Percentiles rank a stretch among this genome's conserved stretches.
These are phyloP conservation scores for Ustulina deusta DNA, from an alignment of 2,329 filamentous ascomycete species.

Conservation along the genomic window DNA sequence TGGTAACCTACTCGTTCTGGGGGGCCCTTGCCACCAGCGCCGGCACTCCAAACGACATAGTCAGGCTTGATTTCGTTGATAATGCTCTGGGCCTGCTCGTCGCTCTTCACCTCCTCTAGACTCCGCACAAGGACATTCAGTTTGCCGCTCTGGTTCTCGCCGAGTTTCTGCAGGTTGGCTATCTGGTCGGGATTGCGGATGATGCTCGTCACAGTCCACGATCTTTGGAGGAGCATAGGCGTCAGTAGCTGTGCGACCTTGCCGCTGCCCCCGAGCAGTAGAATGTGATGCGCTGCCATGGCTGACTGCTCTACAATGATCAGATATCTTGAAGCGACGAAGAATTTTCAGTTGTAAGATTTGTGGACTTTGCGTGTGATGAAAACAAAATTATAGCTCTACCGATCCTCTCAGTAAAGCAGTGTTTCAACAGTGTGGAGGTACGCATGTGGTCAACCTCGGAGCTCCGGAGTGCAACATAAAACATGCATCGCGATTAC, in stretches of 20 bases:
- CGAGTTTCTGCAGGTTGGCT: conserved; percentile 71
- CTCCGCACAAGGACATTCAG: conserved; percentile 77
- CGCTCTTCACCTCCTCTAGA: conserved; percentile 76
- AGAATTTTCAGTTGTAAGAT: too few species aligned
- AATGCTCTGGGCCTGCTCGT: conserved; percentile 71
- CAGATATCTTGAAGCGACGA: not conserved
- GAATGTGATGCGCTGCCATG: conserved; percentile 61
- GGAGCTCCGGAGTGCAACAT: conserved; percentile 19
- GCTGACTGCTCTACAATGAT: not conserved
- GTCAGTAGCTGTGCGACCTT: conserved; percentile 81
- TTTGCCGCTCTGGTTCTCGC: conserved; percentile 68
- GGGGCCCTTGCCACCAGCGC: conserved; percentile 71
- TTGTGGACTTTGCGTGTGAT: not conserved
- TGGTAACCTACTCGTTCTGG: conserved; percentile 57
- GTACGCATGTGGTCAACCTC: not conserved
- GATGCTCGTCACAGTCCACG: conserved; percentile 82
- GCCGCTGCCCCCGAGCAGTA: conserved; percentile 85
- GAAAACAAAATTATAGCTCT: too few species aligned
- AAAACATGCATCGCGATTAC: conserved; percentile 28
- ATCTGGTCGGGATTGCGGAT: conserved; percentile 80
- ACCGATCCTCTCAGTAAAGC: too few species aligned
- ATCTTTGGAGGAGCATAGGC: conserved; percentile 77
- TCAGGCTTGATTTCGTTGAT: conserved; percentile 71
- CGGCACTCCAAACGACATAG: conserved; percentile 77
- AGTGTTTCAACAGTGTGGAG: not conserved